A percentile compares a stretch with the other conserved stretches of the same genome.
Conservation (phyloP, 805 yeast genomes). For the Yarrowia keelungensis region DNA sequence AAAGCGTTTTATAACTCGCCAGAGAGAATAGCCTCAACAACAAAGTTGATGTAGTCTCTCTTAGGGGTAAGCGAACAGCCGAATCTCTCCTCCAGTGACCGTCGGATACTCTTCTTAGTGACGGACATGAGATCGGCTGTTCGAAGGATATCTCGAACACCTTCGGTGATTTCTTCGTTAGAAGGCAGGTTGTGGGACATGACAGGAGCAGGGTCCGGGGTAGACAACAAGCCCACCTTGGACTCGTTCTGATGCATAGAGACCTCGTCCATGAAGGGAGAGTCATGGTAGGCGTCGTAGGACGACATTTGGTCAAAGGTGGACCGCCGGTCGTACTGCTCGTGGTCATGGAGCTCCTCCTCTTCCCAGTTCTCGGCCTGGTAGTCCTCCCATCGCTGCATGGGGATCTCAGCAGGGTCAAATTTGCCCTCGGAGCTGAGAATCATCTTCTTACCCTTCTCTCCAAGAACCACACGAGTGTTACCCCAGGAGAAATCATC, state of each 20-base stretch:
- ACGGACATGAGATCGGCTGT: conserved; percentile 52
- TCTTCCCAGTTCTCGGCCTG: conserved; percentile 58
- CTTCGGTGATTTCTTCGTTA: conserved; percentile 51
- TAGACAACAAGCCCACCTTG: conserved; percentile 12
- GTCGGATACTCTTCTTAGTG: conserved; percentile 52
- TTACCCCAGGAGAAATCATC: conserved; percentile 75
- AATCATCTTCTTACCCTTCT: conserved; percentile 57
- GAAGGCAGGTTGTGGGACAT: conserved; percentile 48
- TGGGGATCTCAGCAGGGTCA: conserved; percentile 61
- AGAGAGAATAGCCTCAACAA: conserved; percentile 52
- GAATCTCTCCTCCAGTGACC: conserved; percentile 50
- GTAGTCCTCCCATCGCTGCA: conserved; percentile 65
- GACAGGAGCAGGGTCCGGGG: conserved; percentile 19
- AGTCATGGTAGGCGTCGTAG: conserved; percentile 31
- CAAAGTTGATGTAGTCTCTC: conserved; percentile 52
- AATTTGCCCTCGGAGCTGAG: conserved; percentile 59
- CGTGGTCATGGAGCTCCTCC: conserved; percentile 32
- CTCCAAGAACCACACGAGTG: conserved; percentile 64
- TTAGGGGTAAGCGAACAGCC: conserved; percentile 49
- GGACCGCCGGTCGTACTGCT: conserved; percentile 21
- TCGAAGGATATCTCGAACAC: conserved; percentile 50
- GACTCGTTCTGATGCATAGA: conserved; percentile 35
- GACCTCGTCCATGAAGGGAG: conserved; percentile 36
- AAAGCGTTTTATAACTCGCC: conserved; percentile 49
- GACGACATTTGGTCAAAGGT: conserved; percentile 34